These are phyloP conservation scores for Ascochyta lentis DNA, from an alignment of 2,329 filamentous ascomycete species.

Conservation along the genomic window DNA sequence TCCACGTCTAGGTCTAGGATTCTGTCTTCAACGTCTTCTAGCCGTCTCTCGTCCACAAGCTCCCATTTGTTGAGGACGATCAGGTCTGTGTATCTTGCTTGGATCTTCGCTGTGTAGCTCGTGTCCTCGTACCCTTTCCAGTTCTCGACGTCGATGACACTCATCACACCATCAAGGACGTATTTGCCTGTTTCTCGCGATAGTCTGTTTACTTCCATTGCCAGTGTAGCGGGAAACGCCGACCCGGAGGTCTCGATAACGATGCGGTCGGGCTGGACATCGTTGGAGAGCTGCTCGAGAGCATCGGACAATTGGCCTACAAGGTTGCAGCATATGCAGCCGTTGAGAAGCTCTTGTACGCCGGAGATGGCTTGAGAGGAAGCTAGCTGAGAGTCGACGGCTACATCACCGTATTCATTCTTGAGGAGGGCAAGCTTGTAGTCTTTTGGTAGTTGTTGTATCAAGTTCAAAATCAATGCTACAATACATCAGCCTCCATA, in stretches of 20 bases:
- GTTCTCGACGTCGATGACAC: constrained; percentile 92
- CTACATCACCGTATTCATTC: constrained; percentile 96
- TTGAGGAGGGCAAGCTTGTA: constrained; percentile 96
- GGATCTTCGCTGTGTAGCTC: constrained; percentile 84
- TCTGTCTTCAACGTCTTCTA: constrained; percentile 79
- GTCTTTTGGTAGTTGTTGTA: constrained; percentile 84
- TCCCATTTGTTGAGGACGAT: constrained; percentile 97
- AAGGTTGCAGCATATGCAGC: constrained; percentile 98
- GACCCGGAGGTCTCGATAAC: constrained; percentile 92
- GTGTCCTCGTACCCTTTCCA: constrained; percentile 93
- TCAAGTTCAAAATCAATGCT: constrained; percentile 86
- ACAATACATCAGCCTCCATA: background rate
- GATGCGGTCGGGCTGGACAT: constrained; percentile 76
- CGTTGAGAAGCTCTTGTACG: constrained; percentile 91
- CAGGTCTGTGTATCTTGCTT: constrained; percentile 88
- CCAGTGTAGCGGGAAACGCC: constrained; percentile 82
- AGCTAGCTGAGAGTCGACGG: constrained; percentile 91
- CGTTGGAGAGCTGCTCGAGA: constrained; percentile 72
- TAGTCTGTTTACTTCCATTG: constrained; percentile 86
- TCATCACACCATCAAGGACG: constrained; percentile 84
- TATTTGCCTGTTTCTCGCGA: constrained; percentile 73
- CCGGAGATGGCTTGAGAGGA: constrained; percentile 82
- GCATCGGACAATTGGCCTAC: constrained; percentile 88
- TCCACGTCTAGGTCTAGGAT: constrained; percentile 83
- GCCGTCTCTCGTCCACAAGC: constrained; percentile 70